A percentile compares a stretch with the other conserved stretches of the same genome.
Evolutionary conservation across 306 rosid species (phyloP).

Genomic region (Arachis hypogaea): DNA sequence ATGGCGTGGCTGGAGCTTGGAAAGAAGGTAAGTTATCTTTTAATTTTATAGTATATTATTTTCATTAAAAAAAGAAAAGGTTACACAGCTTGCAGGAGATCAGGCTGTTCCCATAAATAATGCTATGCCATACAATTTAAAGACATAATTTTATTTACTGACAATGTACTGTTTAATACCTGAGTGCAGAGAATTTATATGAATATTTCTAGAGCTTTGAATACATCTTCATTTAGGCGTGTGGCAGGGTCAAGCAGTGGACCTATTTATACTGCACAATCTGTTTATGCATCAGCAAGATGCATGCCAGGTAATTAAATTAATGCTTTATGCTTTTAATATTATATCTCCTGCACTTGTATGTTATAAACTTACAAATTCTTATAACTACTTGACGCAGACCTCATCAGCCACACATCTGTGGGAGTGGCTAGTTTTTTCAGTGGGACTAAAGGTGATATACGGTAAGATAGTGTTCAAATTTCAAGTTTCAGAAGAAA

Average conservation of each 20-base stretch:
- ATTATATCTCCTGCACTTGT: conserved; percentile 24
- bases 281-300: conserved; percentile 50
- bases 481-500: conserved; percentile 13
- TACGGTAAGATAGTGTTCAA: conserved; percentile 52
- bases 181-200: conserved; percentile 55
- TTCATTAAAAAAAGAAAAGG: neutral
- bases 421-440: conserved; percentile 38
- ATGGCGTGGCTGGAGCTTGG: conserved; percentile 88
- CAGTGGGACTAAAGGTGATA: conserved; percentile 45
- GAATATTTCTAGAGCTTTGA: conserved; percentile 52
- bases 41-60: conserved; percentile 1
- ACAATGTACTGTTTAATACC: conserved; percentile 12
- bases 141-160: conserved; percentile 12
- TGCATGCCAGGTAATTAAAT: conserved; percentile 50
- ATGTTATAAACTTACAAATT: conserved; percentile 23
- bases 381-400: conserved; percentile 47
- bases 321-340: conserved; percentile 27
- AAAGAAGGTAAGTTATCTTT: conserved; percentile 54
- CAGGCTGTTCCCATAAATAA: neutral
- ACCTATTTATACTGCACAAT: conserved; percentile 40
- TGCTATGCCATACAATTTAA: conserved; percentile 7
- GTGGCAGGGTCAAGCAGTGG: conserved; percentile 42
- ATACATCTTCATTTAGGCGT: conserved; percentile 47
- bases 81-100: conserved; percentile 12
- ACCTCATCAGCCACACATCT: conserved; percentile 42